These are phyloP conservation scores for Raphanus raphanistrum DNA, from an alignment of 345 rosid species.

Conservation along the genomic window DNA sequence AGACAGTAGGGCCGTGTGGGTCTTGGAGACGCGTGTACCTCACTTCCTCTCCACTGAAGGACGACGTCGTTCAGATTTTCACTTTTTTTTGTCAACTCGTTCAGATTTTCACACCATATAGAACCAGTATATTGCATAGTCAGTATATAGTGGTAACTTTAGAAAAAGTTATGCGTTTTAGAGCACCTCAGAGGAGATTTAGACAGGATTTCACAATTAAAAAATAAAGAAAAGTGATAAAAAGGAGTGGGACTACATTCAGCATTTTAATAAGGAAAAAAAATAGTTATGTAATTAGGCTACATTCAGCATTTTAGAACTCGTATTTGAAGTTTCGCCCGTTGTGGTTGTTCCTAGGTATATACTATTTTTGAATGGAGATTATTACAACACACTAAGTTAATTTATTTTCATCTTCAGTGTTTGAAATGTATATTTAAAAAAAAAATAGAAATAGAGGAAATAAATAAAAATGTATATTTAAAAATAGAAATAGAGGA, in stretches of 20 bases:
- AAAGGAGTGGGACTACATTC: too few relatives aligned
- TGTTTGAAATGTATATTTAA: background rate
- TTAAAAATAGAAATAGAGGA: background rate
- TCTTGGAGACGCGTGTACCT: conserved; percentile 29
- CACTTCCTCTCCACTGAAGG: background rate
- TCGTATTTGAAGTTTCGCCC: too few relatives aligned
- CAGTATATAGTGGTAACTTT: background rate
- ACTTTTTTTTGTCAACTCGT: background rate
- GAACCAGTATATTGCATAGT: background rate
- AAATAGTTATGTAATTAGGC: too few relatives aligned
- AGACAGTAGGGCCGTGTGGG: conserved; percentile 25
- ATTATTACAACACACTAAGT: background rate
- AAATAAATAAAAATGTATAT: too few relatives aligned
- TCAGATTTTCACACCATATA: background rate
- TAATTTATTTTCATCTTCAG: background rate
- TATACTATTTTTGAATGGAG: background rate
- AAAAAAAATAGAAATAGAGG: too few relatives aligned
- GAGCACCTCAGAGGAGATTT: too few relatives aligned
- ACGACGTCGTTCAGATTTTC: conserved; percentile 16
- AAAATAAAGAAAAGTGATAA: too few relatives aligned
- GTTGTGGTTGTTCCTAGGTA: background rate
- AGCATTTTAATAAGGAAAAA: too few relatives aligned
- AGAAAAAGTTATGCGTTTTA: background rate
- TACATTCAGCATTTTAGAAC: too few relatives aligned
- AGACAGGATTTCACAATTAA: too few relatives aligned